Evolutionary conservation across 2,329 filamentous ascomycete genomes (phyloP).

Genomic region (Curvularia sp.): DNA sequence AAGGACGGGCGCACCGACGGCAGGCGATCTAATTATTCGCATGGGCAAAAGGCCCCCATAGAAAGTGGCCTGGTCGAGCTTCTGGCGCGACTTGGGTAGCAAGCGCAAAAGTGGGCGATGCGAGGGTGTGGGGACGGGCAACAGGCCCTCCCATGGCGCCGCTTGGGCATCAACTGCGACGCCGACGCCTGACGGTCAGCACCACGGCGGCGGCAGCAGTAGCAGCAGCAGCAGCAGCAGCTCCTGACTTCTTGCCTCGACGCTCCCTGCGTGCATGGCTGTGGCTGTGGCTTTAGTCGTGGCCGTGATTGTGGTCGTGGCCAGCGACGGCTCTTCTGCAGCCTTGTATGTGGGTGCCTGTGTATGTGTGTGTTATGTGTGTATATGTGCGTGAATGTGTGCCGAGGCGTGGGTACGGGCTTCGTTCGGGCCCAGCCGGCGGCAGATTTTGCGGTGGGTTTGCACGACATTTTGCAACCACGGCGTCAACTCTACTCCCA

Average conservation of each 20-base stretch:
- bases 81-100: conserved; percentile 37
- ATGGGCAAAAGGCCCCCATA: conserved; percentile 37
- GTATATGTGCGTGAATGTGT: too few species aligned
- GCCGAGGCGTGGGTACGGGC: not conserved
- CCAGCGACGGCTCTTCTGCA: too few species aligned
- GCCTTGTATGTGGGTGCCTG: too few species aligned
- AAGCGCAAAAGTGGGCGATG: conserved; percentile 34
- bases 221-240: too few species aligned
- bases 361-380: too few species aligned
- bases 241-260: too few species aligned
- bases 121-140: conserved; percentile 34
- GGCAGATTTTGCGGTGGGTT: conserved; percentile 2
- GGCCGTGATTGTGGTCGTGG: too few species aligned
- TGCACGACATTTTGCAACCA: conserved; percentile 10
- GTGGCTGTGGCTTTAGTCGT: too few species aligned
- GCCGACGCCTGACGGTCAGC: conserved; percentile 19
- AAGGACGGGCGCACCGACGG: conserved; percentile 29
- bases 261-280: too few species aligned
- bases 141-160: conserved; percentile 33
- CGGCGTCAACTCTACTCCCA: too few species aligned
- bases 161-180: conserved; percentile 37
- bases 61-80: conserved; percentile 30
- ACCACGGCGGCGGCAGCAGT: too few species aligned
- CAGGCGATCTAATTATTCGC: conserved; percentile 39
- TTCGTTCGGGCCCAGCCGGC: conserved; percentile 12